phyloP scores from a whole-genome alignment of 768 basidiomycete species.

The Trametes sanguinea region DNA sequence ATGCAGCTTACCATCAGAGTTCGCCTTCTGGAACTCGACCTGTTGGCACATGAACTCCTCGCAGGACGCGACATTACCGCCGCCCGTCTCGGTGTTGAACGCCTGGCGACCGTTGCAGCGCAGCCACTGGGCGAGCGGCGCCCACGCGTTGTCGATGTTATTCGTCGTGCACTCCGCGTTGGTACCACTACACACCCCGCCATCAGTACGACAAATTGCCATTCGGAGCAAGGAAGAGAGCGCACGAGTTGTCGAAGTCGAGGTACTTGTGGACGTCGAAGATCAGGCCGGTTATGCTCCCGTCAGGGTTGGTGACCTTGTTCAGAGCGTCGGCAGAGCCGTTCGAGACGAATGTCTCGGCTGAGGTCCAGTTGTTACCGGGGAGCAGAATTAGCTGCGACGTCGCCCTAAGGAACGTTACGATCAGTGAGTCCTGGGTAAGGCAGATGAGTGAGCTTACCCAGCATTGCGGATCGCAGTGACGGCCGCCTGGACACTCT shows the following conservation, averaged over 20 bases:
- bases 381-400: slow-evolving; percentile 46
- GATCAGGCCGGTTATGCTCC: slow-evolving; percentile 40
- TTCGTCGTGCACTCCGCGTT: slow-evolving; percentile 33
- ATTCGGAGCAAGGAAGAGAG: slow-evolving; percentile 33
- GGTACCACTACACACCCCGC: not conserved
- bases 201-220: slow-evolving; percentile 27
- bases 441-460: not conserved
- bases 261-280: slow-evolving; percentile 52
- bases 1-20: slow-evolving; percentile 18
- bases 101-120: slow-evolving; percentile 46
- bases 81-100: slow-evolving; percentile 47
- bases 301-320: slow-evolving; percentile 44
- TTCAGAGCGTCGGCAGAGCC: slow-evolving; percentile 42
- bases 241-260: slow-evolving; percentile 45
- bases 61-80: slow-evolving; percentile 42
- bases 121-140: slow-evolving; percentile 44
- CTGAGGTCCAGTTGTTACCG: slow-evolving; percentile 42
- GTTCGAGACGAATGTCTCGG: slow-evolving; percentile 34
- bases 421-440: not conserved
- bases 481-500: slow-evolving; percentile 42
- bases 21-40: slow-evolving; percentile 22
- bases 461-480: slow-evolving; percentile 46
- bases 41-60: slow-evolving; percentile 33
- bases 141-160: slow-evolving; percentile 46
- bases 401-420: slow-evolving; percentile 25